Percentiles rank a stretch among this genome's conserved stretches.
These are phyloP conservation scores for Solioccasus polychromus DNA, from an alignment of 768 basidiomycete genomes.

Conservation along the genomic window DNA sequence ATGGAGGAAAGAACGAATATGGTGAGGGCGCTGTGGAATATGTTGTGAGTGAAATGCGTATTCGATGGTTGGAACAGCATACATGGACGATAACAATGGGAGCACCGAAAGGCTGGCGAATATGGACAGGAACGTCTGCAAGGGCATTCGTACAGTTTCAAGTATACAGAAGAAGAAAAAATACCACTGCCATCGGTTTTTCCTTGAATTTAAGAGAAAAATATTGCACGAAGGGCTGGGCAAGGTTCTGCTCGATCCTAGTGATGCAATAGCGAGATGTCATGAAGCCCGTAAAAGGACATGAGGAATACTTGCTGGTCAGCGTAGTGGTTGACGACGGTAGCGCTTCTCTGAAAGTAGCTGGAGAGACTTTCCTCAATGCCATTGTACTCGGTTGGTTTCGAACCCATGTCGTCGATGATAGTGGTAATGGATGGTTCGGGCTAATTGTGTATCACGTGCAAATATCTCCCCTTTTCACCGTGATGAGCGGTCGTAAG, in stretches of 20 bases:
- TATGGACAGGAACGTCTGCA: conserved; percentile 41
- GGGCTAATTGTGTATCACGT: conserved; percentile 17
- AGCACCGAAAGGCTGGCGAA: conserved; percentile 37
- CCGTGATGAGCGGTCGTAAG: conserved; percentile 53
- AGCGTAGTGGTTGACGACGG: conserved; percentile 28
- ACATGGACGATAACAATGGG: conserved; percentile 40
- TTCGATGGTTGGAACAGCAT: conserved; percentile 17
- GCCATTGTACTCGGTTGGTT: not conserved
- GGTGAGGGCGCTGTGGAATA: conserved; percentile 26
- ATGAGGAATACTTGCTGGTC: conserved; percentile 21
- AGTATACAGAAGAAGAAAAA: not conserved
- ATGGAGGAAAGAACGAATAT: conserved; percentile 36
- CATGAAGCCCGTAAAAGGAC: not conserved
- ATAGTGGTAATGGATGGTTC: not conserved
- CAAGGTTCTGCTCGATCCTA: conserved; percentile 46
- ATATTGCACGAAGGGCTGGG: conserved; percentile 36
- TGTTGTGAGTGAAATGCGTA: not conserved
- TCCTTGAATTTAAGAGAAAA: conserved; percentile 18
- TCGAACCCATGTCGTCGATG: conserved; percentile 14
- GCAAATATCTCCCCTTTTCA: not conserved
- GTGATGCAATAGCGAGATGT: not conserved
- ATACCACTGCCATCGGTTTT: conserved; percentile 28
- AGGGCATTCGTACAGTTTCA: conserved; percentile 7
- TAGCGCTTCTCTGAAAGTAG: conserved; percentile 30
- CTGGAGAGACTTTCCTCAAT: conserved; percentile 19